Base-by-base conservation (phyloP, 371 early-diverging fungal genomes). In the Cokeromyces recurvatus region DNA sequence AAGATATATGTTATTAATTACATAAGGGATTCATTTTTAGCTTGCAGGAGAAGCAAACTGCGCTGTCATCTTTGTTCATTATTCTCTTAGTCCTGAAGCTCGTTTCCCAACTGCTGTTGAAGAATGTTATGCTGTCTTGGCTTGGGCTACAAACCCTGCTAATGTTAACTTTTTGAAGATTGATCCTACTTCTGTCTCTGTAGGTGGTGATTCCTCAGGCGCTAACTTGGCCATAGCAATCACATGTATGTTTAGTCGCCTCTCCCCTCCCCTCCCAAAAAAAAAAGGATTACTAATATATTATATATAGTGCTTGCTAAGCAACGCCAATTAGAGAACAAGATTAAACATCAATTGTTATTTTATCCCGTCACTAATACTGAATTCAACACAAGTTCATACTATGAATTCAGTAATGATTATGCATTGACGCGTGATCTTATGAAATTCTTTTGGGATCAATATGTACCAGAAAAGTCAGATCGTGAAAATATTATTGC, bases 101-200 rank as follows among this genome's bases (percentile, higher is more conserved):
- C 50, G 37, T 2, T 69, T 47, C 31, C 70, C 70, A 2, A 43
- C 42, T 16, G 65, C 63, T 9, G 19, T 59, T 2, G 51, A 69
- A 10, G 60, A 69, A 37, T 62, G 62, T 22, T 41, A 62, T 22
- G 38, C 43, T 21, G 61, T 63, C 0, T 41, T 53, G 3, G 11
- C 31, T 32, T 57, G 52, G 51, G 32, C 34, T 2, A 38, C 43
- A 1, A 42, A 51, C 20, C 37, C 51, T 4, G 41, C 51, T 35
- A 5, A 32, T 8, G 32, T n/a, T 3, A n/a, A 35, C 11, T 21
- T 23, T 11, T n/a, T 51, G 22, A 43, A 38, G 8, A 34, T 57
- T 8, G 63, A 62, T 41, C 38, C 58, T 11, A 24, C 23, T 0
- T 43, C 51, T 21, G 37, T 62, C 12, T 54, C 55, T 17, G 23